These are phyloP conservation scores for Backusella australiensis DNA, from an alignment of 192 early-diverging fungal genomes.

Conservation along the genomic window DNA sequence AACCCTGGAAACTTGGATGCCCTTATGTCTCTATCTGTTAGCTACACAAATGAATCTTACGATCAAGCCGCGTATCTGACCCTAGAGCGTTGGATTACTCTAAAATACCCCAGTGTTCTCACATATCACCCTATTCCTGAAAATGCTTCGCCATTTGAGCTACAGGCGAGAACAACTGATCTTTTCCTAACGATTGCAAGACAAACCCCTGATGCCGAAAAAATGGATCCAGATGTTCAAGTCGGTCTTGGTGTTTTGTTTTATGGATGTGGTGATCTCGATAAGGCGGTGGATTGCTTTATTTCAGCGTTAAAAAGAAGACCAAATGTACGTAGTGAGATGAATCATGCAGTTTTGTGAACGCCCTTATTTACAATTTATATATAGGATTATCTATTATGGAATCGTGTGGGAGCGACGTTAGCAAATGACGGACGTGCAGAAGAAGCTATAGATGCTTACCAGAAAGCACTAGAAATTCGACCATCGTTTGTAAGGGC, in stretches of 20 bases:
- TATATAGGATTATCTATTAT: constrained; percentile 82
- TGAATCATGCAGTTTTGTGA: background rate
- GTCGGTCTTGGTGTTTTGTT: constrained; percentile 96
- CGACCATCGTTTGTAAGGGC: constrained; percentile 96
- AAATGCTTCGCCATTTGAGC: constrained; percentile 42
- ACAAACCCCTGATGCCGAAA: constrained; percentile 33
- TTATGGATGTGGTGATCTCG: constrained; percentile 87
- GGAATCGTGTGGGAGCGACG: constrained; percentile 97
- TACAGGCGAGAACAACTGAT: constrained; percentile 65
- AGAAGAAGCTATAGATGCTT: constrained; percentile 88
- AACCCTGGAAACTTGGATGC: constrained; percentile 65
- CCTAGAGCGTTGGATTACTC: constrained; percentile 83
- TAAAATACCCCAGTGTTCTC: constrained; percentile 63
- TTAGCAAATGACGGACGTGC: constrained; percentile 83
- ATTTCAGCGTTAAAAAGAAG: constrained; percentile 82
- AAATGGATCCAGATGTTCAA: constrained; percentile 90
- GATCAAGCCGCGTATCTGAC: constrained; percentile 86
- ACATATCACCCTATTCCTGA: constrained; percentile 25
- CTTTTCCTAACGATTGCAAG: constrained; percentile 81
- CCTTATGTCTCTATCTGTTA: constrained; percentile 80
- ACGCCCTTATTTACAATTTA: background rate
- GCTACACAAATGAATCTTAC: constrained; percentile 93
- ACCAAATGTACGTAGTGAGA: constrained; percentile 46
- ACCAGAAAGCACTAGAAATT: constrained; percentile 89
- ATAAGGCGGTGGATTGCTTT: constrained; percentile 98